phyloP scores from a whole-genome alignment of 257 asterid genomes.

The Solanum clarkiae region DNA sequence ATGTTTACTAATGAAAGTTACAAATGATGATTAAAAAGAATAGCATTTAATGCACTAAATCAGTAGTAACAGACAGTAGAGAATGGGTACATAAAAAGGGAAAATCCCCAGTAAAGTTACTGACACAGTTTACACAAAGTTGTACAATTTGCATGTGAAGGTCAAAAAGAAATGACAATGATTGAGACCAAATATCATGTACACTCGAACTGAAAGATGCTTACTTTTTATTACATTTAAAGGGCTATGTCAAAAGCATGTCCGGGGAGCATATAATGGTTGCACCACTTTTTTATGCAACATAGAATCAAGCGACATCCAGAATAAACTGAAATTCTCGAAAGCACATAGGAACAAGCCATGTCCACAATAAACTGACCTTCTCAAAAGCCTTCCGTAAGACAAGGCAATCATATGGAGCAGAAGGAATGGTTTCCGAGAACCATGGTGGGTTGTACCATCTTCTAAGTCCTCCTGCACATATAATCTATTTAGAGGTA shows the following conservation, averaged over 20 bases:
- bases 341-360: constrained; percentile 25
- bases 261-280: neutral
- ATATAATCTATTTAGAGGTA: constrained; percentile 5
- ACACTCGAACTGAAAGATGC: neutral
- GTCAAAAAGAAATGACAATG: neutral
- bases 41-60: neutral
- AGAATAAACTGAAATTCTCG: constrained; percentile 63
- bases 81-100: neutral
- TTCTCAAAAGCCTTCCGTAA: constrained; percentile 87
- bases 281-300: neutral
- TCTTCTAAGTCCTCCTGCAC: constrained; percentile 70
- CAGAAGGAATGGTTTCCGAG: constrained; percentile 61
- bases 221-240: neutral
- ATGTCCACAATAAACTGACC: constrained; percentile 32
- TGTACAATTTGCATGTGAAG: neutral
- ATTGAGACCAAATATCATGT: neutral
- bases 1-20: neutral
- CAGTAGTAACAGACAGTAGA: neutral
- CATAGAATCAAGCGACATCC: neutral
- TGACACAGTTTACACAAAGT: neutral
- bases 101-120: neutral
- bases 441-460: constrained; percentile 99
- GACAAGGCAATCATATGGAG: constrained; percentile 64
- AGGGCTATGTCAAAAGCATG: neutral
- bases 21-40: neutral